Evolutionary conservation across 768 basidiomycete genomes (phyloP), one percentile per base, ranked within the genome.

Genomic region (Lactarius psammicola): DNA sequence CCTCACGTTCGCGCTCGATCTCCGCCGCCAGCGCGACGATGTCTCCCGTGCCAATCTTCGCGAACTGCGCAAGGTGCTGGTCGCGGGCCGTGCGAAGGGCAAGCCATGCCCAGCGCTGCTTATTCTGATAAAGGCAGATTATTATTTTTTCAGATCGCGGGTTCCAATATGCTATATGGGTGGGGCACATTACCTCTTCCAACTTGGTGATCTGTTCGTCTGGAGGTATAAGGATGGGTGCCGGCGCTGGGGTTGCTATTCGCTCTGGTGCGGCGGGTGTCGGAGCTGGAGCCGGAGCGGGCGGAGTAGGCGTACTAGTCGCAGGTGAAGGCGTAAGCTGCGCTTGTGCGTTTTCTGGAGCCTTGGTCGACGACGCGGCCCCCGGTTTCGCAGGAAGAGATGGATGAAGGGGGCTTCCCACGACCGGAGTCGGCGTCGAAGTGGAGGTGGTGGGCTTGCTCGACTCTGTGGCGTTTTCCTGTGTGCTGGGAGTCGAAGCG

Each of bases 11-110:
- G 71, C 56, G 76, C 75, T 68, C 75, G 26, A 76, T 76, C 66
- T 74, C 75, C 34, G 74, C 72, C n/a, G 71, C 73, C 36, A 77
- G 72, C 36, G 68, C 64, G 7, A 72, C 55, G 66, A 95, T 78
- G 67, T 94, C 90, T 9, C 90, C 91, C 7, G 85, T 86, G 20
- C 89, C 90, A 66, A 93, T 92, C 78, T 85, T 88, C n/a, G 86
- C 83, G 69, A 94, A 94, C 70, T 91, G 86, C 67, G 87, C 84
- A 46, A 93, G 74, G 74, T 93, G 78, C 65, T 82, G 82, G 69
- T 90, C 87, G 42, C 92, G 87, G 61, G 89, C 85, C 49, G 85
- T 82, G 23, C 92, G 88, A 65, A 94, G 81, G 9, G 88, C 89
- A 20, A 93, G 81, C 92, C 93, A 95, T 6, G 90, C 79, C 81